These are phyloP conservation scores for Fusarium tricinctum DNA, from an alignment of 2,329 filamentous ascomycete genomes.

Conservation along the genomic window DNA sequence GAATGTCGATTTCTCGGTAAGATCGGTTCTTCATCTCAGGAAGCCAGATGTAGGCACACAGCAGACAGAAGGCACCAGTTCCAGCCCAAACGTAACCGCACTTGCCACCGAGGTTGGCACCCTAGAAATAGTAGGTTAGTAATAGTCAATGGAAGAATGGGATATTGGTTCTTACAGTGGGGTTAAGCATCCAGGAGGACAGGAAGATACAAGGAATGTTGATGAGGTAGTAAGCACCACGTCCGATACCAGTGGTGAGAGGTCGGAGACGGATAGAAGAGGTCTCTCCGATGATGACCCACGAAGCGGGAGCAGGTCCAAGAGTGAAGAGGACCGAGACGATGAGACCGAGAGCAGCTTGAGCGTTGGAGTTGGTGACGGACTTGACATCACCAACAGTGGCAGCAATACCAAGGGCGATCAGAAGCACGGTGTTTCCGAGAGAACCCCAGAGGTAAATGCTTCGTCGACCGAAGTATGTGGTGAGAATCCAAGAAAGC, in stretches of 20 bases:
- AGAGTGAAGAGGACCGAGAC: conserved; percentile 75
- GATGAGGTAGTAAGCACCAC: conserved; percentile 73
- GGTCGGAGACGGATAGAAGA: conserved; percentile 74
- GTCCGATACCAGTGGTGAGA: conserved; percentile 75
- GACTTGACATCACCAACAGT: conserved; percentile 59
- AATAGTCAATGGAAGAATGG: not conserved
- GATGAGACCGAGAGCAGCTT: conserved; percentile 74
- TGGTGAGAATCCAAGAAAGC: conserved; percentile 76
- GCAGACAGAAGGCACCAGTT: conserved; percentile 69
- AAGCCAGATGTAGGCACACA: conserved; percentile 61
- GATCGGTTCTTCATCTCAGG: conserved; percentile 71
- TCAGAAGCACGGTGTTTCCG: conserved; percentile 66
- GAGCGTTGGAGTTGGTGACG: conserved; percentile 62
- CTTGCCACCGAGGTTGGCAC: conserved; percentile 64
- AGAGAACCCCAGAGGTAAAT: conserved; percentile 74
- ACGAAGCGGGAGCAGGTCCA: conserved; percentile 74
- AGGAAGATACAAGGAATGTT: conserved; percentile 78
- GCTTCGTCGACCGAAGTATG: conserved; percentile 72
- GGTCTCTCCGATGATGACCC: conserved; percentile 77
- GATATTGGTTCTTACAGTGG: conserved; percentile 53
- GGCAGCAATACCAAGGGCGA: conserved; percentile 71
- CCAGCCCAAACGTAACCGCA: conserved; percentile 72
- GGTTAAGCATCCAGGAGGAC: conserved; percentile 72
- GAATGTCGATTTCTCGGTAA: conserved; percentile 73
- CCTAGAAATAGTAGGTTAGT: conserved; percentile 50